Conservation (phyloP, 768 basidiomycete species). For the Lentinula aciculospora region DNA sequence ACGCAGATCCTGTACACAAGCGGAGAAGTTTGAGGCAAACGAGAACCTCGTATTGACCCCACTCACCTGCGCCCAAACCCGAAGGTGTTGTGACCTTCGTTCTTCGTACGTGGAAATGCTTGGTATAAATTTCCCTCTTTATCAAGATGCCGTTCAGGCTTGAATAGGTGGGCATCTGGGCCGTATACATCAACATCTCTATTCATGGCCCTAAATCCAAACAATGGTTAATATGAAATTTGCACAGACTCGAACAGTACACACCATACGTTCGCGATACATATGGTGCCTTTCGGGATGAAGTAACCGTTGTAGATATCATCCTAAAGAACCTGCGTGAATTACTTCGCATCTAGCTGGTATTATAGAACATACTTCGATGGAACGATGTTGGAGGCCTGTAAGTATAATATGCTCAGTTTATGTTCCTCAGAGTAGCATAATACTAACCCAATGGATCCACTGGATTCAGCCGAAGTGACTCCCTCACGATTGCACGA, state of each 20-base stretch:
- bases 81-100: conserved; percentile 9
- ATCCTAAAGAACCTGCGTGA: neutral
- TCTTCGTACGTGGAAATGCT: neutral
- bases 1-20: conserved; percentile 16
- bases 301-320: conserved; percentile 1
- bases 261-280: neutral
- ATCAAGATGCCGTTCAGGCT: conserved; percentile 3
- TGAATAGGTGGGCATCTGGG: neutral
- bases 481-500: conserved; percentile 6
- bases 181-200: neutral
- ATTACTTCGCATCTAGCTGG: neutral
- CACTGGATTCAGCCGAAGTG: neutral
- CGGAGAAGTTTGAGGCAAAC: neutral
- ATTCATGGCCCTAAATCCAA: neutral
- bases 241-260: neutral
- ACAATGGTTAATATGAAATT: neutral
- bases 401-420: neutral
- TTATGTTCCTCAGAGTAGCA: no score
- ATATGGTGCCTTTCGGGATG: neutral
- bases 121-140: neutral
- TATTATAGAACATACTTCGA: neutral
- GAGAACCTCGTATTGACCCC: no score
- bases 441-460: neutral
- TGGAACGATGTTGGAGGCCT: neutral
- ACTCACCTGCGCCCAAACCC: conserved; percentile 20